Conservation (phyloP, 1,139 yeast species). For the Spencermartinsiella ligniputridi region DNA sequence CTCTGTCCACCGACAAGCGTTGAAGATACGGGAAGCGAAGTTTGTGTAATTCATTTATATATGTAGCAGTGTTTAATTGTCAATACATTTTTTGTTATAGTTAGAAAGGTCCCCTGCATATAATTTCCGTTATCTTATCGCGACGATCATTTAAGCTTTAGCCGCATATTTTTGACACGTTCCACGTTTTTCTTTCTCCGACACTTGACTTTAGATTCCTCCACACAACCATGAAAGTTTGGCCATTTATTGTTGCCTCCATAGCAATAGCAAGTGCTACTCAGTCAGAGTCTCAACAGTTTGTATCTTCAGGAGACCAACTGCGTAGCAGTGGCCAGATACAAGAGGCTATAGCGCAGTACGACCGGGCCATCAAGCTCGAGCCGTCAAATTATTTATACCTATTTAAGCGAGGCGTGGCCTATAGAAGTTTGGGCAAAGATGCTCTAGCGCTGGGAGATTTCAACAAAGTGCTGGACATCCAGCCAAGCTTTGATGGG, state of each 20-base stretch:
- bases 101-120: background rate
- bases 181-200: background rate
- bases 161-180: background rate
- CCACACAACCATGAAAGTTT: background rate
- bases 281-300: conserved; percentile 3
- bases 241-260: background rate
- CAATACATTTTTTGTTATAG: too few species aligned
- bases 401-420: conserved; percentile 38
- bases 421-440: conserved; percentile 34
- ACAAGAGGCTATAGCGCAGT: conserved; percentile 56
- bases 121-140: background rate
- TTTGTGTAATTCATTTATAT: too few species aligned
- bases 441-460: conserved; percentile 36
- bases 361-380: conserved; percentile 29
- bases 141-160: background rate
- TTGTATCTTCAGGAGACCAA: conserved; percentile 19
- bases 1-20: conserved; percentile 15
- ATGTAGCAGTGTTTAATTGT: too few species aligned
- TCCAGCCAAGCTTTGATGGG: conserved; percentile 34
- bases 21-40: too few species aligned
- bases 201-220: background rate
- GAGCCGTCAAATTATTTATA: conserved; percentile 33
- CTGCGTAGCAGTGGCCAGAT: conserved; percentile 25
- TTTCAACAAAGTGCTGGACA: conserved; percentile 30
- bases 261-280: conserved; percentile 2